Conservation (phyloP, 352 stramenopile genomes). For the Phytophthora lateralis region DNA sequence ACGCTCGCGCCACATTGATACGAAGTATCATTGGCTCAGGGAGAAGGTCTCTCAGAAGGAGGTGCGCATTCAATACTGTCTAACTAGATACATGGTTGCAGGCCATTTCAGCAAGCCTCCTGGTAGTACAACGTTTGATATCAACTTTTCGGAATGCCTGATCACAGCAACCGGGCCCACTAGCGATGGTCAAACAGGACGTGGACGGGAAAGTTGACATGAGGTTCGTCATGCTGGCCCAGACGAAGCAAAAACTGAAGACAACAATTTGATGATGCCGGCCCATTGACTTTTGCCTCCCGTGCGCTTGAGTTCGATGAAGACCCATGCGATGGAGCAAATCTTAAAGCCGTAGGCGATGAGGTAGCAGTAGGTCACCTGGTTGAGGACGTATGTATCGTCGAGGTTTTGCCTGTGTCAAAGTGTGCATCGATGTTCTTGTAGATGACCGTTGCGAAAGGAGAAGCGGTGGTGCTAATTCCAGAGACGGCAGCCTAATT, state of each 20-base stretch:
- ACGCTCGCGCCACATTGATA: too few relatives aligned
- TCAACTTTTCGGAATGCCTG: too few relatives aligned
- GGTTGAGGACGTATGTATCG: conserved; percentile 35
- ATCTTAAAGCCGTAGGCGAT: conserved; percentile 50
- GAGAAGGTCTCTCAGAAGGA: too few relatives aligned
- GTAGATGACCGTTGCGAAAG: conserved; percentile 50
- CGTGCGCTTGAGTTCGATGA: conserved; percentile 45
- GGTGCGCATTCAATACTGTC: too few relatives aligned
- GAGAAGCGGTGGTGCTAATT: conserved; percentile 46
- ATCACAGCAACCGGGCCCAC: conserved; percentile 44
- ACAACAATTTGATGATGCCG: conserved; percentile 43
- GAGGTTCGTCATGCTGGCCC: conserved; percentile 57
- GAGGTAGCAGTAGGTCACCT: conserved; percentile 48
- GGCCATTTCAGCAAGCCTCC: too few relatives aligned
- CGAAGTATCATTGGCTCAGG: too few relatives aligned
- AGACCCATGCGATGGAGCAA: conserved; percentile 39
- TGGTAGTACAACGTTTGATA: too few relatives aligned
- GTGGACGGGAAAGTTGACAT: conserved; percentile 50
- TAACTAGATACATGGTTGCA: too few relatives aligned
- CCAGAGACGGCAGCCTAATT: conserved; percentile 58
- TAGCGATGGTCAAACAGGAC: conserved; percentile 46
- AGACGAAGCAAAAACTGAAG: conserved; percentile 49
- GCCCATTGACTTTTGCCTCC: conserved; percentile 42
- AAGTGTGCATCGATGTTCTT: conserved; percentile 60
- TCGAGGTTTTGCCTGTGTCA: conserved; percentile 33